Base-by-base conservation (phyloP, 176 grass and related monocot genomes). In the Musa acuminata region DNA sequence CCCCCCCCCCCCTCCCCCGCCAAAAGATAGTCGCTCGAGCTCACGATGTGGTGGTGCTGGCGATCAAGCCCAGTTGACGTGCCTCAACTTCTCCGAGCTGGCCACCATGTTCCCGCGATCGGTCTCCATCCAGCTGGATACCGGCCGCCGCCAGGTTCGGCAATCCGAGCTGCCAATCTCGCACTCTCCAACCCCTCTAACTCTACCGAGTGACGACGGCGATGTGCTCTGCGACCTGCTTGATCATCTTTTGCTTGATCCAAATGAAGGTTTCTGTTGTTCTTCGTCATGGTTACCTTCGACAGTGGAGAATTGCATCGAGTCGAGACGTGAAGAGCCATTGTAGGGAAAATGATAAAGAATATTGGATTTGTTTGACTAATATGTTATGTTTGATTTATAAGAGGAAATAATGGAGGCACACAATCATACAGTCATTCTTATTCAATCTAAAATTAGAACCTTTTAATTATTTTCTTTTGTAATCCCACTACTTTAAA, bases 61-160 rank as follows among this genome's bases (percentile, higher is more conserved):
- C 89, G 55, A 92, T 96, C 87, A 96, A 96, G 92, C 89, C 62
- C 43, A 72, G 29, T 83, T 80, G 43, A 84, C 86, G 19, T 82
- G 91, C 84, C 86, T 96, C 67, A 96, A 96, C 77, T 96, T 96
- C 84, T 89, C 92, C 19, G 84, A 70, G 62, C 83, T 96, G 84
- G 89, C 89, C 43, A 63, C 60, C 10, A 64, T 72, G 70, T 84
- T 96, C 64, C 92, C 92, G 9, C 88, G 84, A 25, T 84, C 92
- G 25, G 86, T 75, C 11, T 88, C 89, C 13, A 5, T 82, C 0
- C 81, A 82, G 10, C 92, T 89, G 62, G 85, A 92, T 80, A 89
- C 91, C 85, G 80, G 86, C 79, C 52, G 82, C 66, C 11, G 51
- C 71, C 51, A 26, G 52, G 22, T 52, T 26, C 51, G 11, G 8